Conservation (phyloP, 306 rosid species). For the Vigna trinervia region DNA sequence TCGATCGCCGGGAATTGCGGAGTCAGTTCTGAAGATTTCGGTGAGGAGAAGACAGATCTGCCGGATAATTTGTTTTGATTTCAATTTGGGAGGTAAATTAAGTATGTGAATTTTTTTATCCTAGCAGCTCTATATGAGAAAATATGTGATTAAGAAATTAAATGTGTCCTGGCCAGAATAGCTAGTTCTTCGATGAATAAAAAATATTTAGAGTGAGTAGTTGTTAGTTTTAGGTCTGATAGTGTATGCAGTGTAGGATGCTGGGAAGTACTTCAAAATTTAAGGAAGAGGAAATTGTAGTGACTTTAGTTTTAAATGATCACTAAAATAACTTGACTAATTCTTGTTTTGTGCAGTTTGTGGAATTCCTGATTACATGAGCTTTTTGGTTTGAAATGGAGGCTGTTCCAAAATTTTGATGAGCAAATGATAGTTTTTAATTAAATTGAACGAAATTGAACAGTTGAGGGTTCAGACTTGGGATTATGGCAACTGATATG, state of each 20-base stretch:
- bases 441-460: constrained; percentile 38
- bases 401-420: constrained; percentile 34
- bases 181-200: neutral
- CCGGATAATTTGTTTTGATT: neutral
- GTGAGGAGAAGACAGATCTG: constrained; percentile 45
- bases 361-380: constrained; percentile 37
- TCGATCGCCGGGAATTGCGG: constrained; percentile 58
- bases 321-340: neutral
- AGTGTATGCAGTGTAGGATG: too few species aligned
- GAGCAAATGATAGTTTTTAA: constrained; percentile 26
- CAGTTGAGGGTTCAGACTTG: constrained; percentile 37
- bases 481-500: constrained; percentile 77
- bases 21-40: constrained; percentile 23
- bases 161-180: neutral
- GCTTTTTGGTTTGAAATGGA: constrained; percentile 30
- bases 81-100: constrained; percentile 38
- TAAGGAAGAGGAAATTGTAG: neutral
- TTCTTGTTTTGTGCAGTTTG: constrained; percentile 36
- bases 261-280: neutral
- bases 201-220: neutral
- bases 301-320: neutral
- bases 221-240: neutral
- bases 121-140: neutral
- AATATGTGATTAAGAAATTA: neutral
- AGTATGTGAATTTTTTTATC: neutral